These are phyloP conservation scores for Apophysomyces sp. DNA, from an alignment of 371 early-diverging fungal genomes.

Conservation along the genomic window DNA sequence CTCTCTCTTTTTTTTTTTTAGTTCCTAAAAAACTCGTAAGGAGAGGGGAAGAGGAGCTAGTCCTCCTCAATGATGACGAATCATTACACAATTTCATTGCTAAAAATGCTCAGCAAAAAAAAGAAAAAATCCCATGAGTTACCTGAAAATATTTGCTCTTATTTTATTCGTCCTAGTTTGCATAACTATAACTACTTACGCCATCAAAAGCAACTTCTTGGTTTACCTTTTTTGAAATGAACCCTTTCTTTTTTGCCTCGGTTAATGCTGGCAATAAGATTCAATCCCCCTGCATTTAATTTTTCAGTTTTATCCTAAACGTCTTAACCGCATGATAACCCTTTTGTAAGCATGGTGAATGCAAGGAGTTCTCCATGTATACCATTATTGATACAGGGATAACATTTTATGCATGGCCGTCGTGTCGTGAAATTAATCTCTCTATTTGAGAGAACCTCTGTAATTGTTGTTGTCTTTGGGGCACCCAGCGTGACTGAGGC, in stretches of 20 bases:
- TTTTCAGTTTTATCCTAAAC: too few species aligned
- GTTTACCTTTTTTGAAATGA: background rate
- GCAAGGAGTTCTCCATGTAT: too few species aligned
- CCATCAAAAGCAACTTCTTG: background rate
- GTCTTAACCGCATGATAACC: too few species aligned
- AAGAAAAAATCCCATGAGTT: background rate
- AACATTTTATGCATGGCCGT: too few species aligned
- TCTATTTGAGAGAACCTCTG: too few species aligned
- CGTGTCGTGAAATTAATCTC: too few species aligned
- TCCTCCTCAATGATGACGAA: background rate
- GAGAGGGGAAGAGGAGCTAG: background rate
- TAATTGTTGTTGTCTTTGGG: background rate
- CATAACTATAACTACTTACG: too few species aligned
- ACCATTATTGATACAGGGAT: too few species aligned
- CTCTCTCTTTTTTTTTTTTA: too few species aligned
- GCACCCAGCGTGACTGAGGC: too few species aligned
- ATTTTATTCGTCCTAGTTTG: background rate
- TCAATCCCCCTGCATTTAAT: background rate
- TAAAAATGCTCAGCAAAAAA: background rate
- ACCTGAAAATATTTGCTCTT: background rate
- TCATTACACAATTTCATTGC: constrained; percentile 3
- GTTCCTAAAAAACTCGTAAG: too few species aligned
- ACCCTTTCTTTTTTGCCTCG: background rate
- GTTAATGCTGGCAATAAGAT: background rate
- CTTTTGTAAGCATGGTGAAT: too few species aligned